phyloP scores from a whole-genome alignment of 2,329 filamentous ascomycete species.

The Neospermospora avenae region DNA sequence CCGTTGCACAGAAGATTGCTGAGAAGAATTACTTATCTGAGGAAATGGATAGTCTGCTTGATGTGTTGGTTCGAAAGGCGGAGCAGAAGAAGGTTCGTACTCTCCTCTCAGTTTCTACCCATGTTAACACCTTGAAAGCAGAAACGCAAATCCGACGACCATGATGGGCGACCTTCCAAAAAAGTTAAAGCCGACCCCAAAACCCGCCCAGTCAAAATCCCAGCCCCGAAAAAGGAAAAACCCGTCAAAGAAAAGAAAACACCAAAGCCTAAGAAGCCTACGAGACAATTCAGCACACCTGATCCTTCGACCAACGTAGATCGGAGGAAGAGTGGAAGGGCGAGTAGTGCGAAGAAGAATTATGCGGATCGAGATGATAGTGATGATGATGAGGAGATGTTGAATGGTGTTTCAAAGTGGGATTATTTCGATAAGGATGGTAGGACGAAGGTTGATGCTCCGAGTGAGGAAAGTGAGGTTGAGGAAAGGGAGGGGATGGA shows the following conservation, averaged over 20 bases:
- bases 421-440: slow-evolving; percentile 40
- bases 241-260: slow-evolving; percentile 28
- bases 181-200: slow-evolving; percentile 18
- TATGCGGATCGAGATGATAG: slow-evolving; percentile 40
- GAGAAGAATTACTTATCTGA: slow-evolving; percentile 79
- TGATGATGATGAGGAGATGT: slow-evolving; percentile 41
- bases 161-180: slow-evolving; percentile 23
- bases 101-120: slow-evolving; percentile 5
- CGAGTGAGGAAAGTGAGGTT: slow-evolving; percentile 32
- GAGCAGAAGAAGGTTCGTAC: slow-evolving; percentile 56
- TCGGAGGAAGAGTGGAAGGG: slow-evolving; percentile 37
- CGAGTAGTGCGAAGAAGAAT: slow-evolving; percentile 37
- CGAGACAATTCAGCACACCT: slow-evolving; percentile 13
- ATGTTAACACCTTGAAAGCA: slow-evolving; percentile 15
- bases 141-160: slow-evolving; percentile 32
- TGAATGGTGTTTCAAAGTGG: slow-evolving; percentile 35
- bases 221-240: slow-evolving; percentile 32
- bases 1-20: slow-evolving; percentile 78
- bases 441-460: slow-evolving; percentile 1
- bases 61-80: slow-evolving; percentile 61
- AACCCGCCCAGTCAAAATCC: slow-evolving; percentile 16
- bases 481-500: slow-evolving; percentile 14
- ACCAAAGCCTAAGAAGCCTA: slow-evolving; percentile 30
- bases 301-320: slow-evolving; percentile 27
- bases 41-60: slow-evolving; percentile 65